Conservation (phyloP, 2,329 filamentous ascomycete species). For the Aspergillus aculeatus region DNA sequence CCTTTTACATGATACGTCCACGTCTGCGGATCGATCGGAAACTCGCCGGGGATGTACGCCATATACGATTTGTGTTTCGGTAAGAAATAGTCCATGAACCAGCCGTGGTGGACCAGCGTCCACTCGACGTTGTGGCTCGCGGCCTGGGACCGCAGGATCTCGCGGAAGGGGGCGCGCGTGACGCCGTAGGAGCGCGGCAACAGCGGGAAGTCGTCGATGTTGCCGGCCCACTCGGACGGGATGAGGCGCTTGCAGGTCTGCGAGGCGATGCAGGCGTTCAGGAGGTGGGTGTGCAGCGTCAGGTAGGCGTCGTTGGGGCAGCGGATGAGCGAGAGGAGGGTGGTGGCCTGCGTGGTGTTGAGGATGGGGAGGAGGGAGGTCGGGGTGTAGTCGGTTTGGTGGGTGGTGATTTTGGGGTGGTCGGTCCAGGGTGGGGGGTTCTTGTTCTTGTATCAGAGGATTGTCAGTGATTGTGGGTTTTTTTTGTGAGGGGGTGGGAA, state of each 20-base stretch:
- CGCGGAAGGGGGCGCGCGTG: not conserved
- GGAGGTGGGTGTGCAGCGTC: constrained; percentile 1
- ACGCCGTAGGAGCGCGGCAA: not conserved
- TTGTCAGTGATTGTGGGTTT: no score
- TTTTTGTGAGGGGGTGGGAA: not conserved
- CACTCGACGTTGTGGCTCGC: not conserved
- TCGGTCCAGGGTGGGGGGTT: not conserved
- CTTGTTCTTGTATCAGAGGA: not conserved
- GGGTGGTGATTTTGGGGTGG: not conserved
- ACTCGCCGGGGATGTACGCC: not conserved
- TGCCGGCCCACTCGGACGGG: constrained; percentile 9
- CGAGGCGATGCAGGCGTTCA: constrained; percentile 4
- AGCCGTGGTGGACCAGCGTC: constrained; percentile 6
- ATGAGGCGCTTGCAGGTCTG: constrained; percentile 12
- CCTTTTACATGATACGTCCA: constrained; percentile 1
- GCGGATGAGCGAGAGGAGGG: constrained; percentile 10
- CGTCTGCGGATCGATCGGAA: not conserved
- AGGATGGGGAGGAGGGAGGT: constrained; percentile 5
- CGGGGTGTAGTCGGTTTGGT: constrained; percentile 8
- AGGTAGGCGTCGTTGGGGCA: not conserved
- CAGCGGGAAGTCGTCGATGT: constrained; percentile 9
- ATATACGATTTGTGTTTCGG: not conserved
- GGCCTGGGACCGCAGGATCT: not conserved
- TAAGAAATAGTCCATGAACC: constrained; percentile 9
- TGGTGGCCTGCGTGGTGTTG: not conserved